Evolutionary conservation across 805 yeast genomes (phyloP).

Genomic region (Monosporozyma solicola): DNA sequence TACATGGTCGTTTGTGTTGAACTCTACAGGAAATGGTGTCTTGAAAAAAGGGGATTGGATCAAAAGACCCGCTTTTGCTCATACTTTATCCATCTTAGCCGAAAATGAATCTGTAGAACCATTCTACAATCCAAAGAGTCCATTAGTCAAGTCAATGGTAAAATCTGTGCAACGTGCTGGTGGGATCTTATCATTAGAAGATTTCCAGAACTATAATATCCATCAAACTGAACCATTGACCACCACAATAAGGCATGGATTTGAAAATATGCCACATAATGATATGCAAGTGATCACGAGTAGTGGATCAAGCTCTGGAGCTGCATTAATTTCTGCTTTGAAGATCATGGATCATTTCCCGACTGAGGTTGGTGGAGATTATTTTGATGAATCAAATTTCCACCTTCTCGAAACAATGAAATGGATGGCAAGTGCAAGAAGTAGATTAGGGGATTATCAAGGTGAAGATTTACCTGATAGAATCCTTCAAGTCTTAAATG

Average conservation of each 20-base stretch:
- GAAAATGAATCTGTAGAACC: conserved; percentile 65
- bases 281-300: conserved; percentile 44
- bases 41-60: conserved; percentile 51
- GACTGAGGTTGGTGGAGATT: conserved; percentile 37
- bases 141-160: conserved; percentile 56
- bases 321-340: conserved; percentile 70
- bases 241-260: conserved; percentile 19
- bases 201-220: conserved; percentile 55
- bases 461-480: conserved; percentile 26
- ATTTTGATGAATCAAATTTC: conserved; percentile 45
- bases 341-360: conserved; percentile 47
- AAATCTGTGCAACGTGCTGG: conserved; percentile 42
- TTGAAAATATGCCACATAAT: conserved; percentile 30
- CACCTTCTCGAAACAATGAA: conserved; percentile 79
- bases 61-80: conserved; percentile 51
- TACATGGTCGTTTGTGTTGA: conserved; percentile 51
- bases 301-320: conserved; percentile 74
- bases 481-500: conserved; percentile 38
- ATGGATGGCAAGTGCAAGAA: conserved; percentile 83
- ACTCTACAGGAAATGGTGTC: conserved; percentile 27
- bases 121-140: conserved; percentile 78
- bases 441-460: conserved; percentile 69
- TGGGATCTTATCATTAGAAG: conserved; percentile 60
- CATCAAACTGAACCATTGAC: conserved; percentile 33
- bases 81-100: conserved; percentile 62